Evolutionary conservation across 306 rosid genomes (phyloP), one percentile per base, ranked within the genome.

Genomic region (Bauhinia variegata): DNA sequence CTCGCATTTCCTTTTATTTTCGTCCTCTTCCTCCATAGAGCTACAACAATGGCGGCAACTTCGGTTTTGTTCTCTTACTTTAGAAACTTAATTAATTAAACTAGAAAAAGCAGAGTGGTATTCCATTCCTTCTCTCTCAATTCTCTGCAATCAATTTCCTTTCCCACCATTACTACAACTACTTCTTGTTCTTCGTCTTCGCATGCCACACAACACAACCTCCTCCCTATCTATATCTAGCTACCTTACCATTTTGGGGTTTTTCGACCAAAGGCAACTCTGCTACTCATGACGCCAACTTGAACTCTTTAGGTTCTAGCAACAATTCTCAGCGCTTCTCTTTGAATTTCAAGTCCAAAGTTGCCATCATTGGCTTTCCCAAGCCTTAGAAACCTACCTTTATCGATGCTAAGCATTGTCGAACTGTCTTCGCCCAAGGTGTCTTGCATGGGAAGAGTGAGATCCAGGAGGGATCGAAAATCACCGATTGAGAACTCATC

Each of bases 391-490:
- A 87, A 68, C 33, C 87, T 9, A 63, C 78, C 65, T 87, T 75
- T 43, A 75, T 73, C 0, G 97, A 89, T 10, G 55, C 68, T 2
- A 82, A 77, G 70, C 34, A 37, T 86, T 66, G 30, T 74, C 39
- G 99, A 93, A 52, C 99, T 97, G 6, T 76, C 91, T 6, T 93
- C 99, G 9, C 99, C 99, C 7, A 93, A 93, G 80, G 99, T 93
- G 7, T 93, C 99, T 0, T 93, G 99, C 47, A 93, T 93, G 70
- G 99, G 99, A 4, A 81, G 92, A 58, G 99, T 93, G 61, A 81
- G 96, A 82, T 93, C 99, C 10, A 93, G 77, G 80, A 73, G 89
- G 5, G 92, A 84, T 52, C 78, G 89, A 59, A n/a, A 86, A 78
- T 52, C 85, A 95, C 0, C 66, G 88, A 46, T 34, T 72, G 68